Evolutionary conservation across 768 basidiomycete species (phyloP), one percentile per base, ranked within the genome.

Genomic region (Pholiota conissans): DNA sequence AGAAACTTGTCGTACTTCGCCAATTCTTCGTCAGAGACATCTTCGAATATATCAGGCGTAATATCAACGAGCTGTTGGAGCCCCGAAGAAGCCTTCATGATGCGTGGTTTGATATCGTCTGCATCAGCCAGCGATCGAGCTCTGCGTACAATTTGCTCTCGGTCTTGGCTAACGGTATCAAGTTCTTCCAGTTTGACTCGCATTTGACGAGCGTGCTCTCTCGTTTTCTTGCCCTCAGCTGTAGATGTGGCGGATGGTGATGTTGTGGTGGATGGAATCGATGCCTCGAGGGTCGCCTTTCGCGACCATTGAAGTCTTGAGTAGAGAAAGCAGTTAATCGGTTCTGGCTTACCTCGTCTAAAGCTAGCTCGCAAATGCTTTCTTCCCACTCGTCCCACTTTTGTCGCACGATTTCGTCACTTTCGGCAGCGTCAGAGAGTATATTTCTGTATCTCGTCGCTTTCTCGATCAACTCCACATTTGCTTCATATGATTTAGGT

Each of bases 331-430:
- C n/a, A n/a, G n/a, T n/a, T n/a, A n/a, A n/a, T n/a, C n/a, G n/a
- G n/a, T n/a, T n/a, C n/a, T n/a, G n/a, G n/a, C 84, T 71, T 82
- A 85, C 69, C 85, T 82, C 78, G 53, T 85, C 77, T 66, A 84
- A 82, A 2, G 85, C 87, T 37, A 99, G 76, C 47, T 89, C 80
- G 13, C 73, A 71, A 40, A 99, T 87, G 45, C 79, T 79, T 13
- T 79, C 77, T 64, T 90, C 88, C 93, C 93, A 96, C 64, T 95
- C 85, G 35, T 87, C 87, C 91, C 93, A 97, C 71, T 97, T 95
- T 59, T 81, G 76, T 18, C 86, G 75, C 1, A 98, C 90, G 2
- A 83, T 76, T 28, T 80, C 84, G 66, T 98, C 94, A 65, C 91
- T 93, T 29, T 79, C 81, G 0, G 76, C 74, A 0, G 95, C 96